Conservation (phyloP, 352 stramenopile genomes). For the Phytophthora sansomeana region DNA sequence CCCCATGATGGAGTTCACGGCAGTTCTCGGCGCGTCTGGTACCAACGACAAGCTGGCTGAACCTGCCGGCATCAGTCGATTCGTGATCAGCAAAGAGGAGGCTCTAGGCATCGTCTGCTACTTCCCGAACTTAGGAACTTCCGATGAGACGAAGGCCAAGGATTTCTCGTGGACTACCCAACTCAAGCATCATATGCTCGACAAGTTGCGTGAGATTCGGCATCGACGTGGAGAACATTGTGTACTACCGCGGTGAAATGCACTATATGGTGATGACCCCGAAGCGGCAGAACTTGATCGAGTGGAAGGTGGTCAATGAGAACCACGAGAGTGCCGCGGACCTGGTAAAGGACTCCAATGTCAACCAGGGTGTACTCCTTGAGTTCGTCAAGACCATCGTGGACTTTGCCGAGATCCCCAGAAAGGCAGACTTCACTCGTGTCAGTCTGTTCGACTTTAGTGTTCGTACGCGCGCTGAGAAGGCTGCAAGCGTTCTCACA, state of each 20-base stretch:
- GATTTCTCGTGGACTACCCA: slow-evolving; percentile 84
- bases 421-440: slow-evolving; percentile 60
- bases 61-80: slow-evolving; percentile 68
- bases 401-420: slow-evolving; percentile 71
- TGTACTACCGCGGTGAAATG: slow-evolving; percentile 86
- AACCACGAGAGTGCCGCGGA: slow-evolving; percentile 59
- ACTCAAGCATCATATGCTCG: slow-evolving; percentile 76
- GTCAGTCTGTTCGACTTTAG: slow-evolving; percentile 86
- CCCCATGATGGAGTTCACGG: slow-evolving; percentile 70
- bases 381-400: slow-evolving; percentile 67
- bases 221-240: slow-evolving; percentile 78
- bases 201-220: slow-evolving; percentile 64
- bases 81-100: slow-evolving; percentile 73
- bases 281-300: slow-evolving; percentile 69
- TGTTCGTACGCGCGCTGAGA: slow-evolving; percentile 67
- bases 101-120: slow-evolving; percentile 81
- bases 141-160: slow-evolving; percentile 65
- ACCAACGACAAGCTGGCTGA: slow-evolving; percentile 65
- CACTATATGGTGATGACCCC: slow-evolving; percentile 88
- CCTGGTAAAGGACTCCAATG: slow-evolving; percentile 66
- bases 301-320: slow-evolving; percentile 63
- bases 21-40: slow-evolving; percentile 63
- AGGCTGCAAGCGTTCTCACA: slow-evolving; percentile 66
- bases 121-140: slow-evolving; percentile 70
- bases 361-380: slow-evolving; percentile 56